These are phyloP conservation scores for Discostella stelligeroides DNA, from an alignment of 108 stramenopile genomes.

Conservation along the genomic window DNA sequence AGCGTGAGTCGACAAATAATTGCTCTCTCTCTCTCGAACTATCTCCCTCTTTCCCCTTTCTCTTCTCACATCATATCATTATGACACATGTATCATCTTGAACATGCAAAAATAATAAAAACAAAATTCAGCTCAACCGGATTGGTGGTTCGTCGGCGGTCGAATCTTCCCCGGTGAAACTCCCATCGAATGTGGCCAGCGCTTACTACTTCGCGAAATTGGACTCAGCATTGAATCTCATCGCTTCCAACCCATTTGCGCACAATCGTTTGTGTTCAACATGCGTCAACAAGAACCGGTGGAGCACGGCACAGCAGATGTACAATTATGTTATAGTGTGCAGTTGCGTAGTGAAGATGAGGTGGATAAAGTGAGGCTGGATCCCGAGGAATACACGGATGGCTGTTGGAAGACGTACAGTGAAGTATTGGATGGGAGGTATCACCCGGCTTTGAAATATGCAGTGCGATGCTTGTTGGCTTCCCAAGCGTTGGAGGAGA, in stretches of 20 bases:
- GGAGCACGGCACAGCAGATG: conserved; percentile 52
- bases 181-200: conserved; percentile 37
- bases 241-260: conserved; percentile 40
- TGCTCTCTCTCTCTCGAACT: no score
- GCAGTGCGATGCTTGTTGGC: conserved; percentile 46
- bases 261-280: conserved; percentile 52
- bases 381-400: conserved; percentile 46
- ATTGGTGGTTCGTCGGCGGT: conserved; percentile 63
- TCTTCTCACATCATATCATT: no score
- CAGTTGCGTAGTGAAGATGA: conserved; percentile 34
- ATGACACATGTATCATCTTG: background rate
- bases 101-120: no score
- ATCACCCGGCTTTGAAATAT: conserved; percentile 56
- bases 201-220: conserved; percentile 42
- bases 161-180: conserved; percentile 56
- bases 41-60: background rate
- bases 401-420: conserved; percentile 31
- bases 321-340: conserved; percentile 41
- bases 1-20: conserved; percentile 21
- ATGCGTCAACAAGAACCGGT: conserved; percentile 51
- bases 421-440: conserved; percentile 49
- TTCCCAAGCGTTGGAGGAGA: conserved; percentile 25
- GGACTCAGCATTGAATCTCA: conserved; percentile 21
- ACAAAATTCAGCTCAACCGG: conserved; percentile 46
- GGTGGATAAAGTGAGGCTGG: conserved; percentile 33